Base-by-base conservation (phyloP, 768 basidiomycete species). In the Russula foetens region DNA sequence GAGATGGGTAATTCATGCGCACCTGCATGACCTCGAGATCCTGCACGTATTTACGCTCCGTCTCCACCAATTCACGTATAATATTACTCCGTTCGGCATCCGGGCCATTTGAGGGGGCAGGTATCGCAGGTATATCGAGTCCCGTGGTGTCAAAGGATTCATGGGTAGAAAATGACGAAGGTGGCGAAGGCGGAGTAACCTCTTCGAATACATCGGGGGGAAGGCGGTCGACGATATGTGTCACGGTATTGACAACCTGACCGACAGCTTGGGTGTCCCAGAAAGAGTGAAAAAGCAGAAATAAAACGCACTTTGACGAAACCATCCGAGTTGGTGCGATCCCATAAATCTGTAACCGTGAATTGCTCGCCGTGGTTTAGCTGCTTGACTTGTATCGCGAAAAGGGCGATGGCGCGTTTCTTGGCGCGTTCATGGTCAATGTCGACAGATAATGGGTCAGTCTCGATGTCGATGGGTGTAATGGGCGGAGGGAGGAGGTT, bases 21-120 rank as follows among this genome's bases (percentile, higher is more conserved):
- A 92, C 94, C 83, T 96, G 94, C 81, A 98, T 90, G 69, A 93
- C 85, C 72, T 97, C 94, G 64, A 99, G 77, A 75, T 98, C 97
- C 73, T 92, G 88, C 6, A 98, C 96, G 72, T 92, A 98, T 75
- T 93, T 93, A 67, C 92, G 85, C 73, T 99, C 97, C 0, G 93
- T 98, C 72, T 92, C 90, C 50, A 98, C 83, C 67, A 98, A 84
- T 74, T 99, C 97, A 69, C 82, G 81, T 61, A 94, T 81, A 62
- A 89, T 88, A 65, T 88, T 88, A 71, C 84, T 84, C 56, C 90
- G 79, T 23, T 85, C 84, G 1, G 80, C 76, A 63, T 90, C 85
- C 58, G 82, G 81, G 21, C 83, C 82, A 67, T 77, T 82, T 19
- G 79, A 75, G 23, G 82, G 70, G 29, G 80, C 70, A 33, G 75